Conservation (phyloP, 768 basidiomycete genomes). For the Collybia nuda region DNA sequence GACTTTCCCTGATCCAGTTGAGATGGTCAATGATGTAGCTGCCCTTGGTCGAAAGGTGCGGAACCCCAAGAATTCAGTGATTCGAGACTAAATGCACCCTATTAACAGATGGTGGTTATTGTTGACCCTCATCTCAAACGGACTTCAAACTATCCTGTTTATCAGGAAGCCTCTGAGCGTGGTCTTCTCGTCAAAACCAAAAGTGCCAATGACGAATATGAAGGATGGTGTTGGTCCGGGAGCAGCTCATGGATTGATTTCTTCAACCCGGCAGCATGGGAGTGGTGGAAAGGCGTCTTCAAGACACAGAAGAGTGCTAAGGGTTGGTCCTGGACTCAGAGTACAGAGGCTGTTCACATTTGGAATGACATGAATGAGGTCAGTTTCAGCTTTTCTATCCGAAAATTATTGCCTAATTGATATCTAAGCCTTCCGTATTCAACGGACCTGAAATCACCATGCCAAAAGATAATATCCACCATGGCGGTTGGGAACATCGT, state of each 20-base stretch:
- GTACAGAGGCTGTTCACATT: constrained; percentile 83
- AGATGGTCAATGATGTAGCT: constrained; percentile 90
- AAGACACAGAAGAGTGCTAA: constrained; percentile 51
- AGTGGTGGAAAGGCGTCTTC: constrained; percentile 90
- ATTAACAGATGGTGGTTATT: constrained; percentile 92
- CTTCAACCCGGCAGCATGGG: constrained; percentile 89
- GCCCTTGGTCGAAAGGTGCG: constrained; percentile 80
- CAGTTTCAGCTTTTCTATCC: constrained; percentile 9
- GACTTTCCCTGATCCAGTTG: constrained; percentile 90
- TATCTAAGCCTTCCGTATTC: constrained; percentile 88
- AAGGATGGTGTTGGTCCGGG: constrained; percentile 99
- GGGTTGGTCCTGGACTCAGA: constrained; percentile 74
- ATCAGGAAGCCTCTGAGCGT: constrained; percentile 80
- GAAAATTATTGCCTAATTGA: too few species aligned
- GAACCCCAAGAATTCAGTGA: neutral
- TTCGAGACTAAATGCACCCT: constrained; percentile 4
- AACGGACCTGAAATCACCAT: constrained; percentile 94
- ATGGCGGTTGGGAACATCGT: constrained; percentile 97
- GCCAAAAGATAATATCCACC: constrained; percentile 69
- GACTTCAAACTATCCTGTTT: constrained; percentile 74
- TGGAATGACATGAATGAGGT: constrained; percentile 99
- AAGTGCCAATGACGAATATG: constrained; percentile 81
- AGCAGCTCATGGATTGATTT: constrained; percentile 97
- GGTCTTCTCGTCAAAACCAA: constrained; percentile 80
- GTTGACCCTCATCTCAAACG: constrained; percentile 97